Conservation (phyloP, 805 yeast species). For the Wickerhamomyces rabaulensis region DNA sequence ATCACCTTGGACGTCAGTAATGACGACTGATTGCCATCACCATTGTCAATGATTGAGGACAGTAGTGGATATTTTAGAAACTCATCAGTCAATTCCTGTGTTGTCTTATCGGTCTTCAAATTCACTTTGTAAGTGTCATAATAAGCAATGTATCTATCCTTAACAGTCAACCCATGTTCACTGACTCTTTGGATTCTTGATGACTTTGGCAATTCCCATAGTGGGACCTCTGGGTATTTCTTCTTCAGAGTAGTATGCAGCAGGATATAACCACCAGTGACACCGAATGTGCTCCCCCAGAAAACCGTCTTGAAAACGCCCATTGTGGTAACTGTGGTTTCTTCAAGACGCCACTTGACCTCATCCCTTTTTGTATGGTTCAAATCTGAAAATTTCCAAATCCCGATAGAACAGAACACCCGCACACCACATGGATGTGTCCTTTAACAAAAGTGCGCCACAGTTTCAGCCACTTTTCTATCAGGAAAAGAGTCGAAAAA, state of each 20-base stretch:
- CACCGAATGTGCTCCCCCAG: slow-evolving; percentile 6
- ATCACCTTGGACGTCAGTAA: background rate
- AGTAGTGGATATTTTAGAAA: background rate
- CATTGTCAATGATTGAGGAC: background rate
- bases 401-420: background rate
- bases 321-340: background rate
- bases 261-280: slow-evolving; percentile 12
- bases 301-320: slow-evolving; percentile 9
- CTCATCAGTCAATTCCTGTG: background rate
- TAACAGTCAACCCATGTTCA: background rate
- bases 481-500: background rate
- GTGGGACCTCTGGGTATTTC: slow-evolving; percentile 16
- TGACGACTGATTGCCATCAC: background rate
- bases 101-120: background rate
- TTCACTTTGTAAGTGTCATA: slow-evolving; percentile 16
- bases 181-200: slow-evolving; percentile 7
- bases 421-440: background rate
- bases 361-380: too few species aligned
- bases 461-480: background rate
- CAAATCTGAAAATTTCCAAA: too few species aligned
- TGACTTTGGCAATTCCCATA: slow-evolving; percentile 14
- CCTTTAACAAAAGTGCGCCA: background rate
- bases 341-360: too few species aligned
- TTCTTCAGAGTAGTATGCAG: slow-evolving; percentile 12
- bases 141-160: slow-evolving; percentile 14